phyloP scores from a whole-genome alignment of 208 protist species.

The Trypanosoma rangeli region DNA sequence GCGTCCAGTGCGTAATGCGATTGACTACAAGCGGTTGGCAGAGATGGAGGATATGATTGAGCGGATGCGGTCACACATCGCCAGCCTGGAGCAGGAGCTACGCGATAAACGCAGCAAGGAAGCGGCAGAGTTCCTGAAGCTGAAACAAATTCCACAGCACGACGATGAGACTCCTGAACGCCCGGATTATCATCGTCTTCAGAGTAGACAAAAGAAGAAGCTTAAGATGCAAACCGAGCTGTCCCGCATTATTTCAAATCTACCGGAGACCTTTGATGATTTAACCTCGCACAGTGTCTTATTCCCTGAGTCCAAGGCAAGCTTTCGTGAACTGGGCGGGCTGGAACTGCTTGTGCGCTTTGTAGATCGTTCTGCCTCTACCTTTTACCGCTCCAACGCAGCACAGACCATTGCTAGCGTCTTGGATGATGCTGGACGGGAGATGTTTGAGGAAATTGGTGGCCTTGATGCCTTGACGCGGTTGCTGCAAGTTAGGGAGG shows the following conservation, averaged over 20 bases:
- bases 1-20: conserved; percentile 86
- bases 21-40: conserved; percentile 89
- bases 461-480: conserved; percentile 72
- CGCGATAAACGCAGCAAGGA: conserved; percentile 58
- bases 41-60: conserved; percentile 95
- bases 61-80: conserved; percentile 87
- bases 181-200: conserved; percentile 20
- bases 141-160: conserved; percentile 69
- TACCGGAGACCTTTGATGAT: conserved; percentile 91
- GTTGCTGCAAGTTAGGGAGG: conserved; percentile 82
- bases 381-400: conserved; percentile 84
- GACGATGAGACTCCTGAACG: conserved; percentile 32
- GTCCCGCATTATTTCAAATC: conserved; percentile 84
- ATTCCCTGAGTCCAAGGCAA: conserved; percentile 79
- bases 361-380: conserved; percentile 77
- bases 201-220: conserved; percentile 40
- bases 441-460: conserved; percentile 53
- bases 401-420: conserved; percentile 88
- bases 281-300: conserved; percentile 90
- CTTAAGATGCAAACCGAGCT: conserved; percentile 88
- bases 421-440: conserved; percentile 81
- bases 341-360: conserved; percentile 82
- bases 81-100: conserved; percentile 76
- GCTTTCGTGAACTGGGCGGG: conserved; percentile 82
- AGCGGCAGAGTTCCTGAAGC: conserved; percentile 76